Evolutionary conservation across 192 early-diverging fungal species (phyloP).

Genomic region (Mortierella alpina): DNA sequence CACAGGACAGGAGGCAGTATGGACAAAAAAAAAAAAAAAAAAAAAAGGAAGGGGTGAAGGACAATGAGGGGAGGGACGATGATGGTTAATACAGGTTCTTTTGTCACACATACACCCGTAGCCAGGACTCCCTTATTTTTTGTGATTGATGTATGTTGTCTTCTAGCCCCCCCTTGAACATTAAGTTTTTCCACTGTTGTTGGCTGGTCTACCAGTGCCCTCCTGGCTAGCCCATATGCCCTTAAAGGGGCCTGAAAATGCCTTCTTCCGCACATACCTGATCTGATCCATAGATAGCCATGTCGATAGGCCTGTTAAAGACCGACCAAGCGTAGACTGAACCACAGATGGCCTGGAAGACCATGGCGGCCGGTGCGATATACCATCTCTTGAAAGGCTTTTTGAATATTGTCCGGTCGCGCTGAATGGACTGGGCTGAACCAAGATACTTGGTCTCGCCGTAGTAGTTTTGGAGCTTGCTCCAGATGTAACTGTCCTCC

Average conservation of each 20-base stretch:
- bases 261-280: constrained; percentile 6
- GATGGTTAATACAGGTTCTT: constrained; percentile 14
- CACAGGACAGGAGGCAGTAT: not conserved
- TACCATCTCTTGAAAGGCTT: constrained; percentile 68
- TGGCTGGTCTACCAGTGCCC: not conserved
- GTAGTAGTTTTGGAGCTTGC: constrained; percentile 40
- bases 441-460: constrained; percentile 52
- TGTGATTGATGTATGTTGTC: not conserved
- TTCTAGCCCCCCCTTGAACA: not conserved
- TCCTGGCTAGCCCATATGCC: not conserved
- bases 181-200: not conserved
- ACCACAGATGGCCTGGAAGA: constrained; percentile 73
- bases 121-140: constrained; percentile 23
- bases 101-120: not conserved
- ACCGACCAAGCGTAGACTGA: constrained; percentile 78
- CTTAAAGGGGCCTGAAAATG: not conserved
- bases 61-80: not conserved
- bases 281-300: constrained; percentile 49
- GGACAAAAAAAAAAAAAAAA: not conserved
- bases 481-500: constrained; percentile 49
- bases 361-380: constrained; percentile 66
- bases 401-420: constrained; percentile 35
- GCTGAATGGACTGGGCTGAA: constrained; percentile 36
- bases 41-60: not conserved
- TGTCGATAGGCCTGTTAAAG: constrained; percentile 69